Conservation (phyloP, 2,329 filamentous ascomycete species). For the Cladophialophora yegresii region DNA sequence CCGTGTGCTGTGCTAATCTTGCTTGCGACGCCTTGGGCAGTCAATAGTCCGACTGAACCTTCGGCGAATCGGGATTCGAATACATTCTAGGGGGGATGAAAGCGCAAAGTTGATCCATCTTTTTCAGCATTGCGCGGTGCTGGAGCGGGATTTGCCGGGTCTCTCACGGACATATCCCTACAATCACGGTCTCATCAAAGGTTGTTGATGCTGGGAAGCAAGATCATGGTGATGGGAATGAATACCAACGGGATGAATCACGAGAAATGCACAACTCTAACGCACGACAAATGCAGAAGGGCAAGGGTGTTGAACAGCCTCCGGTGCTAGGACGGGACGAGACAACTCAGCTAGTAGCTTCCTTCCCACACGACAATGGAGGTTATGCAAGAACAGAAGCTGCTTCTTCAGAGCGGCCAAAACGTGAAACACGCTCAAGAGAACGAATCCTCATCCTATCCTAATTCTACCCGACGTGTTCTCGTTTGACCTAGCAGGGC, state of each 20-base stretch:
- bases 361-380: not conserved
- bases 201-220: not conserved
- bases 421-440: not conserved
- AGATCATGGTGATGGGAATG: not conserved
- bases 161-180: not conserved
- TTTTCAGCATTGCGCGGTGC: constrained; percentile 11
- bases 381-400: not conserved
- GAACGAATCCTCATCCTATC: not conserved
- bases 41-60: not conserved
- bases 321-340: not conserved
- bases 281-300: not conserved
- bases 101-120: not conserved
- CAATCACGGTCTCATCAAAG: not conserved
- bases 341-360: not conserved
- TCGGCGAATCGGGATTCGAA: not conserved
- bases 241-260: constrained; percentile 2
- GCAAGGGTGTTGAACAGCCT: not conserved
- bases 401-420: not conserved
- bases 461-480: not conserved
- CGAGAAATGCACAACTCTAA: constrained; percentile 4
- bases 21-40: not conserved
- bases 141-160: not conserved
- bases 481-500: not conserved
- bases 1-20: not conserved
- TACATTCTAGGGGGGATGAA: not conserved